Conservation (phyloP, 2,329 filamentous ascomycete genomes). For the Aspergillus sp. region DNA sequence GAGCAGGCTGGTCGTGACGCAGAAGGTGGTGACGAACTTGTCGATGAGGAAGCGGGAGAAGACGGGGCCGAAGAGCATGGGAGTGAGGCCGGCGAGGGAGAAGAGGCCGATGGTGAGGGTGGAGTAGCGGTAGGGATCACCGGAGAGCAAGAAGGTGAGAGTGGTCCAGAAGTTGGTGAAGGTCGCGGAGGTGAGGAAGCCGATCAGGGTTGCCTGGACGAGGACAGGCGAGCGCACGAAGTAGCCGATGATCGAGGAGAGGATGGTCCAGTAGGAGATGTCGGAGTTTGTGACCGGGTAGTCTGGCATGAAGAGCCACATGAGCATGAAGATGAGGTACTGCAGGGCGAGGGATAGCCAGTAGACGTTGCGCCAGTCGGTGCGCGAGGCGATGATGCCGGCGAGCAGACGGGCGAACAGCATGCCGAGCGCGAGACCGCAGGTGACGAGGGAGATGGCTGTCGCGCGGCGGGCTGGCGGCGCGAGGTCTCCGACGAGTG, state of each 20-base stretch:
- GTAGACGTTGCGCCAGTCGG: constrained; percentile 73
- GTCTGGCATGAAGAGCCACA: constrained; percentile 75
- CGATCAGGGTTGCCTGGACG: constrained; percentile 66
- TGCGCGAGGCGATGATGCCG: constrained; percentile 71
- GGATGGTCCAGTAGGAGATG: constrained; percentile 63
- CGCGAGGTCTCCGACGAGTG: constrained; percentile 74
- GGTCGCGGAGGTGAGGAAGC: constrained; percentile 59
- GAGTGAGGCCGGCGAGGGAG: constrained; percentile 70
- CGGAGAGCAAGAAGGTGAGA: constrained; percentile 73
- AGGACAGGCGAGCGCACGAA: constrained; percentile 65
- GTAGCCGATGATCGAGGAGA: constrained; percentile 64
- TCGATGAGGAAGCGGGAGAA: constrained; percentile 71
- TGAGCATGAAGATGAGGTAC: constrained; percentile 60
- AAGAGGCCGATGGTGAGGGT: constrained; percentile 73
- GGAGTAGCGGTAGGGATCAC: constrained; percentile 64
- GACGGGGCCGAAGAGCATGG: constrained; percentile 65
- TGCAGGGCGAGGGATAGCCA: constrained; percentile 74
- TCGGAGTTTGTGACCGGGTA: constrained; percentile 71
- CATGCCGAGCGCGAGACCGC: constrained; percentile 71
- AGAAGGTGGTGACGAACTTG: constrained; percentile 64
- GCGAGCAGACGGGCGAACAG: constrained; percentile 73
- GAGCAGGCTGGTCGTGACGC: constrained; percentile 60
- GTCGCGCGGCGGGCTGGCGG: constrained; percentile 65
- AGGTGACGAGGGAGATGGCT: constrained; percentile 70
- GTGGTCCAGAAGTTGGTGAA: constrained; percentile 74